These are phyloP conservation scores for Candida orba DNA, from an alignment of 805 yeast species.

Conservation along the genomic window DNA sequence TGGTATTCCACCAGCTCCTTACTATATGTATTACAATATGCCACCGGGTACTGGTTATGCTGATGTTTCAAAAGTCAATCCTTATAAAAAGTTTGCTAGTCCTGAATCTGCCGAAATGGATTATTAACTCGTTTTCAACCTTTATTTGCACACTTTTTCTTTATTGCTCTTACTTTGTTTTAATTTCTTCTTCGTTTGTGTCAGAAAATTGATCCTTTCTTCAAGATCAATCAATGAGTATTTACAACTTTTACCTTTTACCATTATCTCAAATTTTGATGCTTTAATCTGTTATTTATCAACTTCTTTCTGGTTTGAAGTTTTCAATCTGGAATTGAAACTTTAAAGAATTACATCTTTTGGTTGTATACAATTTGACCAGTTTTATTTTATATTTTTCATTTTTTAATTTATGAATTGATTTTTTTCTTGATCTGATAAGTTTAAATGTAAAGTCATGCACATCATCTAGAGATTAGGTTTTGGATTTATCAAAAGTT, in stretches of 20 bases:
- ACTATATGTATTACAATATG: slow-evolving; percentile 24
- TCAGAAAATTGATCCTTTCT: no score
- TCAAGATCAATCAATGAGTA: no score
- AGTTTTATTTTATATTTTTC: no score
- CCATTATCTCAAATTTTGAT: background rate
- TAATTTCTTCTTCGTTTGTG: background rate
- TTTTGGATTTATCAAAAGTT: no score
- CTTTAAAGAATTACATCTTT: no score
- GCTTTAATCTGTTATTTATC: background rate
- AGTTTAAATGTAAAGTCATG: no score
- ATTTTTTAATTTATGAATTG: no score
- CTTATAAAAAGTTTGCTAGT: slow-evolving; percentile 6
- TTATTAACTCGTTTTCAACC: background rate
- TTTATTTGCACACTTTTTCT: background rate
- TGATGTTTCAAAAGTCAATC: slow-evolving; percentile 4
- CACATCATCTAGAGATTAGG: no score
- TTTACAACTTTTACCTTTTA: background rate
- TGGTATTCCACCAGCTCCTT: slow-evolving; percentile 23
- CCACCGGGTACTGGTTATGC: slow-evolving; percentile 16
- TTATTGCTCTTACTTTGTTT: background rate
- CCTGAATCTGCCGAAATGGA: slow-evolving; percentile 6
- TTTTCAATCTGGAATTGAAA: no score
- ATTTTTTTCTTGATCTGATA: no score
- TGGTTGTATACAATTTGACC: no score
- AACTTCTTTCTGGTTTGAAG: no score